A percentile compares a stretch with the other conserved stretches of the same genome.
Conservation (phyloP, 495 filamentous ascomycete genomes). For the Talaromyces nanjingensis region DNA sequence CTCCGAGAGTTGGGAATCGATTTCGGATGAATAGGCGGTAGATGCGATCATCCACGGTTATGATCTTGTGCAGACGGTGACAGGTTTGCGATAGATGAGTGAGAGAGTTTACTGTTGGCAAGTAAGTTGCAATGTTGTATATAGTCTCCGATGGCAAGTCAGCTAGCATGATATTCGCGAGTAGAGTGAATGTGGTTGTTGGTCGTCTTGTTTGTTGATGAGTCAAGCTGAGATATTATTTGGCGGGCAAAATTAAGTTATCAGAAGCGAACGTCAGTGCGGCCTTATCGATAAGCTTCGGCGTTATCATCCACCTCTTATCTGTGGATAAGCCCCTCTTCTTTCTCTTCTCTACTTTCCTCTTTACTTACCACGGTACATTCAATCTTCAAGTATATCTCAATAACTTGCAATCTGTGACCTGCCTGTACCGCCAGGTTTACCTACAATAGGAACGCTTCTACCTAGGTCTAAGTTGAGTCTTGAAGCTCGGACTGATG, state of each 20-base stretch:
- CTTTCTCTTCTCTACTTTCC: neutral
- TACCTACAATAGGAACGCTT: neutral
- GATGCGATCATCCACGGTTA: conserved; percentile 47
- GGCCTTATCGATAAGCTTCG: neutral
- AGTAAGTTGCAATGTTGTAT: conserved; percentile 43
- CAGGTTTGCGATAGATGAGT: conserved; percentile 42
- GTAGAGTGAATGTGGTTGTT: neutral
- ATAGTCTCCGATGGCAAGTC: conserved; percentile 59
- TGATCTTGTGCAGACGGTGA: conserved; percentile 39
- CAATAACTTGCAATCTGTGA: neutral
- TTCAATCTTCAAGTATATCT: neutral
- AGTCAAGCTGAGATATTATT: neutral
- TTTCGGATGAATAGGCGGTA: conserved; percentile 43
- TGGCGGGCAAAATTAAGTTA: neutral
- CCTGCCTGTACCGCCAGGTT: neutral
- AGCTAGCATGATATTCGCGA: conserved; percentile 26
- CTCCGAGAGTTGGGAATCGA: conserved; percentile 41
- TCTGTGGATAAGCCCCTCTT: conserved; percentile 2
- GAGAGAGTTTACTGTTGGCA: conserved; percentile 46
- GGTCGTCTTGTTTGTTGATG: conserved; percentile 1
- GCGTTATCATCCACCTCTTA: neutral
- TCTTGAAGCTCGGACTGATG: neutral
- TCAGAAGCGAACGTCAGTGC: neutral
- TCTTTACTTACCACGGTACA: neutral
- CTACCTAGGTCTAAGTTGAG: neutral